These are phyloP conservation scores for Ogataea hybrid DNA, from an alignment of 1,139 yeast genomes.

Conservation along the genomic window DNA sequence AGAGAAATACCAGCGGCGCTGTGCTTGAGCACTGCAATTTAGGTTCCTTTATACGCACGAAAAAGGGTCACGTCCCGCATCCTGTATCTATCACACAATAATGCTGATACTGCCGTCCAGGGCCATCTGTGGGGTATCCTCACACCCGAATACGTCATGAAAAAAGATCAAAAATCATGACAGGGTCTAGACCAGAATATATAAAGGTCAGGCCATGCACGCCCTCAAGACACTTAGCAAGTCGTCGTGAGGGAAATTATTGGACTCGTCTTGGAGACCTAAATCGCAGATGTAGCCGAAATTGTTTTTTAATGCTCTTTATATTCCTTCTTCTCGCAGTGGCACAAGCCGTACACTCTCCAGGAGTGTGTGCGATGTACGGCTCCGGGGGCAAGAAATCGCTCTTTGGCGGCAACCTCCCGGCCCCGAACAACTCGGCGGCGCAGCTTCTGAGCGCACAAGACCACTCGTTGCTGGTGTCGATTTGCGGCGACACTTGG, in stretches of 20 bases:
- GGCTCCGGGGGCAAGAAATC: conserved; percentile 74
- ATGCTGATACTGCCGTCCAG: neutral
- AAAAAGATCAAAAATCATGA: neutral
- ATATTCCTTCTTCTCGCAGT: conserved; percentile 8
- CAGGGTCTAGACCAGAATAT: neutral
- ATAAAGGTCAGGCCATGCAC: too few relatives aligned
- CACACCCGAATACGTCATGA: conserved; percentile 11
- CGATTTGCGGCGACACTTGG: conserved; percentile 75
- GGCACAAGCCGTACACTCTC: conserved; percentile 24
- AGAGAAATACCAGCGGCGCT: too few relatives aligned
- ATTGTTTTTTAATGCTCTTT: conserved; percentile 4
- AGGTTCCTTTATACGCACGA: neutral
- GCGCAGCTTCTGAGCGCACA: conserved; percentile 33
- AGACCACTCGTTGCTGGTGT: conserved; percentile 46
- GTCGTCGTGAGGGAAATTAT: neutral
- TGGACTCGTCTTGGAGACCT: neutral
- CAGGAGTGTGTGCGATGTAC: conserved; percentile 57
- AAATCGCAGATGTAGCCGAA: neutral
- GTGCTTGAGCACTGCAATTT: too few relatives aligned
- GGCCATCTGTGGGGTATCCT: conserved; percentile 2
- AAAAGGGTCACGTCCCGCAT: neutral
- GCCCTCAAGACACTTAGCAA: neutral
- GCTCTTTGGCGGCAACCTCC: conserved; percentile 74
- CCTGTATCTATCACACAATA: neutral
- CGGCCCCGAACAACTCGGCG: conserved; percentile 64